phyloP scores from a whole-genome alignment of 306 rosid genomes.

The Hippophae gyantsensis region DNA sequence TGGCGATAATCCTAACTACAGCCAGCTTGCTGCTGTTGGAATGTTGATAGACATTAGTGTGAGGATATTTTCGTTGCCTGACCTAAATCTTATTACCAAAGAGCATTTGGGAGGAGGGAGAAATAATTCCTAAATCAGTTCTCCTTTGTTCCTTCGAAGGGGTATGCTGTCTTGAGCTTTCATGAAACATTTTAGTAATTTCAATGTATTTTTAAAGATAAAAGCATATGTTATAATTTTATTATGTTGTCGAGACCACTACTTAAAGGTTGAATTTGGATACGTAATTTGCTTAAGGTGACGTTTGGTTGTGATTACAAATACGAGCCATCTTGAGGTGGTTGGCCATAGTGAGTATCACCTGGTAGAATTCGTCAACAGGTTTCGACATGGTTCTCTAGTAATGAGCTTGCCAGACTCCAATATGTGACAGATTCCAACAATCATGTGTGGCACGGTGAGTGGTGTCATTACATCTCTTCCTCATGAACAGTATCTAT shows the following conservation, averaged over 20 bases:
- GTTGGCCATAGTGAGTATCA: conserved; percentile 93
- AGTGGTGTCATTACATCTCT: conserved; percentile 97
- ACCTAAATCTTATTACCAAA: conserved; percentile 72
- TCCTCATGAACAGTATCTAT: conserved; percentile 73
- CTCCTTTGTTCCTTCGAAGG: conserved; percentile 99
- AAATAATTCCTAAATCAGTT: conserved; percentile 96
- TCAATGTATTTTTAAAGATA: not conserved
- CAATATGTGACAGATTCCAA: conserved; percentile 91
- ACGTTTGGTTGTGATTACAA: not conserved
- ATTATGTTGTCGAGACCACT: no score
- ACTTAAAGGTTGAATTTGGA: not conserved
- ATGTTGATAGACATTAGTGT: conserved; percentile 99
- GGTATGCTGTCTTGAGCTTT: conserved; percentile 41
- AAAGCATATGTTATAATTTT: no score
- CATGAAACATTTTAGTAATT: not conserved
- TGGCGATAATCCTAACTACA: conserved; percentile 64
- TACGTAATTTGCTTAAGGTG: not conserved
- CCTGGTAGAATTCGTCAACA: conserved; percentile 78
- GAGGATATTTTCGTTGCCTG: conserved; percentile 79
- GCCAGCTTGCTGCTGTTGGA: conserved; percentile 92
- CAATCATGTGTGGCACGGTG: conserved; percentile 82
- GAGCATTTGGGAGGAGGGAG: conserved; percentile 98
- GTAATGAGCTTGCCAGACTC: conserved; percentile 97
- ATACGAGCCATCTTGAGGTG: conserved; percentile 55
- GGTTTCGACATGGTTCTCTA: conserved; percentile 76